phyloP scores from a whole-genome alignment of 352 stramenopile genomes.

The Globisporangium radiosum region DNA sequence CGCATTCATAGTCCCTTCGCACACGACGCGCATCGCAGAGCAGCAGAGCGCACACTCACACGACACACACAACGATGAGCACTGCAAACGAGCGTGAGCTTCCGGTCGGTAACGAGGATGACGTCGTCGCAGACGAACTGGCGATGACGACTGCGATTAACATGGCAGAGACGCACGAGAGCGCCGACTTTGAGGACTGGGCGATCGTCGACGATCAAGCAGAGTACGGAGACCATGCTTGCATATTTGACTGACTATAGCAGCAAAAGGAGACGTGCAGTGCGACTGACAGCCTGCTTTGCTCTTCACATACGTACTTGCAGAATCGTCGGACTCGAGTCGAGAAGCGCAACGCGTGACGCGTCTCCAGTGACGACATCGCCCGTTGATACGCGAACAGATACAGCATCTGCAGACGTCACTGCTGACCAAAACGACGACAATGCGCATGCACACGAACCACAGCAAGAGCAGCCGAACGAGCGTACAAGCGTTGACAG shows the following conservation, averaged over 20 bases:
- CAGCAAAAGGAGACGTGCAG: no score
- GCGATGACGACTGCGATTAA: neutral
- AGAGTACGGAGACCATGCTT: constrained; percentile 29
- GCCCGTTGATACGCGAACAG: neutral
- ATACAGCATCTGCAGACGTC: neutral
- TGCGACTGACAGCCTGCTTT: neutral
- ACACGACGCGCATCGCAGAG: no score
- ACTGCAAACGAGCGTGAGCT: no score
- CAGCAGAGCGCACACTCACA: no score
- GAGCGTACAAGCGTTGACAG: neutral
- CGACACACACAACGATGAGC: no score
- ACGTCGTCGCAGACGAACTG: neutral
- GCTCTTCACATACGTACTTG: neutral
- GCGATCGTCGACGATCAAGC: constrained; percentile 60
- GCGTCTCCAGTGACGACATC: neutral
- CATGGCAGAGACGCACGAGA: neutral
- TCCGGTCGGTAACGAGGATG: no score
- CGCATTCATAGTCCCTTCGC: no score
- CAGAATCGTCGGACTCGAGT: constrained; percentile 39
- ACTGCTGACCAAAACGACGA: neutral
- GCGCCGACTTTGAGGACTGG: constrained; percentile 45
- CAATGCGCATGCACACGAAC: neutral
- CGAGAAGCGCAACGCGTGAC: constrained; percentile 10
- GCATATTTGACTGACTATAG: neutral
- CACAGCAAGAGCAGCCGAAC: constrained; percentile 10